Conservation (phyloP, 2,329 filamentous ascomycete genomes). For the Pseudogymnoascus destructans region DNA sequence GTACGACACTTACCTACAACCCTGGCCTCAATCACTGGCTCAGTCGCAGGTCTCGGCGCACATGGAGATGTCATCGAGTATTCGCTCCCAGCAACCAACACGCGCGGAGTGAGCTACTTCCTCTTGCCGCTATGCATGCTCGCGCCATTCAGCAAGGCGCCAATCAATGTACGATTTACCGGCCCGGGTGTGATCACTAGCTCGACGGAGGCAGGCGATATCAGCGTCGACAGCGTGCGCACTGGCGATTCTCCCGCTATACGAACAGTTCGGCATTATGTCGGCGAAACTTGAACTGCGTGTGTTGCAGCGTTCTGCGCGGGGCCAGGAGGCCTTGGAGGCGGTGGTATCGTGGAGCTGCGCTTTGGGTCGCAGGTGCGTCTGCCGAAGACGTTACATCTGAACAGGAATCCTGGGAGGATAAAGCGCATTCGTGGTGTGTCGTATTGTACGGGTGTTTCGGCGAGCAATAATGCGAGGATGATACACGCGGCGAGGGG, state of each 20-base stretch:
- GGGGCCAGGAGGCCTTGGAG: constrained; percentile 60
- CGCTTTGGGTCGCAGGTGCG: constrained; percentile 88
- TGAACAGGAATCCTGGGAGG: constrained; percentile 66
- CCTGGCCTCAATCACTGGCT: constrained; percentile 89
- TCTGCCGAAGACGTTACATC: constrained; percentile 83
- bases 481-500: constrained; percentile 89
- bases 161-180: constrained; percentile 79
- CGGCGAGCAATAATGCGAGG: constrained; percentile 81
- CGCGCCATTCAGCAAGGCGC: constrained; percentile 83
- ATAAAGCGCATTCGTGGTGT: constrained; percentile 86
- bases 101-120: constrained; percentile 80
- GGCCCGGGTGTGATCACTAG: constrained; percentile 89
- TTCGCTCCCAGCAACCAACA: constrained; percentile 62
- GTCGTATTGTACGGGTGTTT: constrained; percentile 84
- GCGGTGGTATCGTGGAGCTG: constrained; percentile 85
- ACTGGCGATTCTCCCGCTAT: constrained; percentile 87
- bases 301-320: constrained; percentile 70
- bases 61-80: constrained; percentile 62
- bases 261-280: constrained; percentile 76
- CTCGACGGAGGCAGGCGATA: constrained; percentile 69
- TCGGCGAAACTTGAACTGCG: constrained; percentile 71
- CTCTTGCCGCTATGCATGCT: constrained; percentile 78
- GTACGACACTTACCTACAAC: constrained; percentile 82
- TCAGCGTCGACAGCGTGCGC: constrained; percentile 84
- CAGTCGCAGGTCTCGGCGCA: constrained; percentile 61